Conservation (phyloP, 2,329 filamentous ascomycete genomes). For the Coccinonectria pachysandricola region DNA sequence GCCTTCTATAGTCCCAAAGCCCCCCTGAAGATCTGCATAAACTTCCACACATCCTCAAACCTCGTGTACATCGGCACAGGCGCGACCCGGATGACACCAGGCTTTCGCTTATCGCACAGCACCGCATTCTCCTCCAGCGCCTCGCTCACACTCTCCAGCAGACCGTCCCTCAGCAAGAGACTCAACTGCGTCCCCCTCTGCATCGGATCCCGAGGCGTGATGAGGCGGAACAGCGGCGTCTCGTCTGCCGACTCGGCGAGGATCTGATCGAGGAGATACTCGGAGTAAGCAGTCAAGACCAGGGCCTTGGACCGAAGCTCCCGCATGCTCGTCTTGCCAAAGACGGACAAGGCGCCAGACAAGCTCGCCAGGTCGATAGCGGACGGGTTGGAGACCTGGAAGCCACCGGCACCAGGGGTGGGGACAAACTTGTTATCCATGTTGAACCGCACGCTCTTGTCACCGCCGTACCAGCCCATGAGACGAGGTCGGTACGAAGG, state of each 20-base stretch:
- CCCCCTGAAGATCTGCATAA: conserved; percentile 31
- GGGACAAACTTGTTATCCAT: conserved; percentile 78
- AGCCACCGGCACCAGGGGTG: conserved; percentile 68
- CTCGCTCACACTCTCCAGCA: conserved; percentile 58
- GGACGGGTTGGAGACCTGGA: conserved; percentile 74
- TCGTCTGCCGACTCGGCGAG: conserved; percentile 21
- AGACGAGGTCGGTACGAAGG: conserved; percentile 53
- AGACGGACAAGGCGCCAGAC: conserved; percentile 61
- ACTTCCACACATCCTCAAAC: conserved; percentile 57
- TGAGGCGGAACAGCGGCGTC: conserved; percentile 41
- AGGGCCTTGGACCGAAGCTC: conserved; percentile 62
- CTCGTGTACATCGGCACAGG: conserved; percentile 78
- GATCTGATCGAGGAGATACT: conserved; percentile 48
- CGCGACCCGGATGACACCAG: conserved; percentile 74
- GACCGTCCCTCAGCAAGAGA: conserved; percentile 53
- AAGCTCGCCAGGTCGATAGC: conserved; percentile 70
- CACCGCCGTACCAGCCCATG: conserved; percentile 79
- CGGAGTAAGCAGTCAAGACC: conserved; percentile 65
- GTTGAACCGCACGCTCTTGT: conserved; percentile 64
- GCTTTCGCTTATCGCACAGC: conserved; percentile 73
- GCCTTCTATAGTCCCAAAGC: conserved; percentile 19
- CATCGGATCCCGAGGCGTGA: conserved; percentile 59
- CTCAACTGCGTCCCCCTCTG: conserved; percentile 74
- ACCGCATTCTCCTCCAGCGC: conserved; percentile 59
- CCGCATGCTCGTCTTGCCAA: conserved; percentile 59